Percentiles rank a stretch among this genome's conserved stretches.
These are phyloP conservation scores for Metschnikowia vanudenii DNA, from an alignment of 805 yeast species.

Conservation along the genomic window DNA sequence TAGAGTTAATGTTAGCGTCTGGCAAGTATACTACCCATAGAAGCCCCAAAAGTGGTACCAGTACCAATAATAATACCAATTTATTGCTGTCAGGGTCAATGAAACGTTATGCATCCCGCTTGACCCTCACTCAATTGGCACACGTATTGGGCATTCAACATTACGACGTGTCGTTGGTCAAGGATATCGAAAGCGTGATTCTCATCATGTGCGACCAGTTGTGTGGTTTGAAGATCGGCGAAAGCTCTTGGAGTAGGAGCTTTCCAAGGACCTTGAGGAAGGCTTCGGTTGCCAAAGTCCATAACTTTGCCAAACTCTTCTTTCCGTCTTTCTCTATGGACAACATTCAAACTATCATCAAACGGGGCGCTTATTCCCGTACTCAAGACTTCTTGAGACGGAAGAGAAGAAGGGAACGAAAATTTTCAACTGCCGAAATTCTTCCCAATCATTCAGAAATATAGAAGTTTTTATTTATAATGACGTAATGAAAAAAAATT, in stretches of 20 bases:
- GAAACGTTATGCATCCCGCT: slow-evolving; percentile 15
- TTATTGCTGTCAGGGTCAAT: not conserved
- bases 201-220: slow-evolving; percentile 52
- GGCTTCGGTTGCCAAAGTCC: slow-evolving; percentile 47
- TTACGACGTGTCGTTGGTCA: slow-evolving; percentile 51
- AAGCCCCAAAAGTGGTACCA: not conserved
- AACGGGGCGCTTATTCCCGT: slow-evolving; percentile 69
- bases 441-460: not conserved
- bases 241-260: slow-evolving; percentile 82
- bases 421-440: not conserved
- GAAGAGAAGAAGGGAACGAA: slow-evolving; percentile 11
- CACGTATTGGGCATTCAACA: slow-evolving; percentile 15
- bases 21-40: slow-evolving; percentile 4
- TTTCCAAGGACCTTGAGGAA: slow-evolving; percentile 55
- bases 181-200: slow-evolving; percentile 52
- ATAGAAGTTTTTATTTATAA: not conserved
- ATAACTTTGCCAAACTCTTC: slow-evolving; percentile 43
- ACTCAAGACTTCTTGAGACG: slow-evolving; percentile 18
- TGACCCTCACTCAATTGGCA: slow-evolving; percentile 16
- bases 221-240: slow-evolving; percentile 71
- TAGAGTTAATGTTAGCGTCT: slow-evolving; percentile 3
- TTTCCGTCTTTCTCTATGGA: slow-evolving; percentile 52
- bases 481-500: slow-evolving; percentile 26
- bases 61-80: too few species aligned
- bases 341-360: slow-evolving; percentile 66